Evolutionary conservation across 2,329 filamentous ascomycete species (phyloP), one percentile per base, ranked within the genome.

Genomic region (Apiospora rasikravindrae): DNA sequence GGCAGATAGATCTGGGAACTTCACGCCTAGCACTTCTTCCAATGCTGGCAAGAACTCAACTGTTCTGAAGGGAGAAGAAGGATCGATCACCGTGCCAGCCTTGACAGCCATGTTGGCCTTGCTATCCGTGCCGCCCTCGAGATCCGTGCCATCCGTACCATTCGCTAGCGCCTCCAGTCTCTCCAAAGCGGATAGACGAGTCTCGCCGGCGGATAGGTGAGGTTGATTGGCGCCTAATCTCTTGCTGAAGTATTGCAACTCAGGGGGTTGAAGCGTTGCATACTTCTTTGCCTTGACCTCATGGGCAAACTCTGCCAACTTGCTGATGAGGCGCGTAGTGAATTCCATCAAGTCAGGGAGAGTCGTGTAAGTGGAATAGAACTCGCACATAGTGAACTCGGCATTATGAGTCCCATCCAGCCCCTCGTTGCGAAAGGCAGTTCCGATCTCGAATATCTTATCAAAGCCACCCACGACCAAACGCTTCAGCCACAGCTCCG

Each of bases 331-430:
- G 19, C 87, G 84, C 80, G 96, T 93, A 0, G 96, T 98, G 80
- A 91, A 89, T 26, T 82, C 80, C 78, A 97, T 95, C 69, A 98
- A 85, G 57, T 93, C 89, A 47, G 91, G 85, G 0, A 98, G 87
- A 75, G 92, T 93, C 73, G 92, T 91, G 78, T 95, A 97, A 2
- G 95, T 92, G 73, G 93, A 92, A 83, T 99, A 99, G 83, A 98
- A 98, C 83, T 99, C 96, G 85, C 96, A 98, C 73, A 94, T 98
- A 64, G 94, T 96, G 83, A 98, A 99, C 80, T 99, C 96, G 0
- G 96, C 96, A 79, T 99, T 99, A 81, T 99, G 96, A 0, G 94
- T 98, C 42, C 89, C 89, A 81, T 98, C 95, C 47, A 98, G 84
- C 81, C 94, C 94, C 84, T 99, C 96, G 80, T 99, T 99, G 61